phyloP scores from a whole-genome alignment of 371 early-diverging fungal species.

The Lichtheimia corymbifera region DNA sequence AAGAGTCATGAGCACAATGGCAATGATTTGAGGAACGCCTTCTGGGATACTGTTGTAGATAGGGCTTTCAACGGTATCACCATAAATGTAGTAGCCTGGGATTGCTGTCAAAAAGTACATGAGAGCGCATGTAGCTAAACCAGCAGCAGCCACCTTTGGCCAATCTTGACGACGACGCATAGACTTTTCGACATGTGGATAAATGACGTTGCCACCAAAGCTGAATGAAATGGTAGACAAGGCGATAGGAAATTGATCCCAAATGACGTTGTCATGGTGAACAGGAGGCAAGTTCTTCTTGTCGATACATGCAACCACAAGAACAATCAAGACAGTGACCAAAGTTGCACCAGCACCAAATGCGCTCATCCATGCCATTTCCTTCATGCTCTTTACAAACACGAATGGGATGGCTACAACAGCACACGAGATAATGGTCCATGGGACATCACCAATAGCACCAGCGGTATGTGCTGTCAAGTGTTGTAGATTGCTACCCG shows the following conservation, averaged over 20 bases:
- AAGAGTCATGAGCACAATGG: conserved; percentile 74
- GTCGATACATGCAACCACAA: conserved; percentile 35
- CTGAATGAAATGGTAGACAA: conserved; percentile 71
- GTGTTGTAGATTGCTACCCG: conserved; percentile 51
- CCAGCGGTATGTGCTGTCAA: conserved; percentile 31
- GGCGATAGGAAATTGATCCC: conserved; percentile 56
- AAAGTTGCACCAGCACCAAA: conserved; percentile 60
- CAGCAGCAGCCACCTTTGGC: conserved; percentile 65
- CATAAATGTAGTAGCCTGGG: conserved; percentile 83
- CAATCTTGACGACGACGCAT: conserved; percentile 79
- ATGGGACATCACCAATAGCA: conserved; percentile 37
- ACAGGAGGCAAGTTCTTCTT: conserved; percentile 17
- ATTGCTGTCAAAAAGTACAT: conserved; percentile 77
- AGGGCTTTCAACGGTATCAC: conserved; percentile 66
- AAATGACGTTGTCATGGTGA: conserved; percentile 43
- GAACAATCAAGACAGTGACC: conserved; percentile 39
- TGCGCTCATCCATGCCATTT: conserved; percentile 60
- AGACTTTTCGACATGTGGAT: conserved; percentile 80
- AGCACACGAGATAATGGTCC: conserved; percentile 69
- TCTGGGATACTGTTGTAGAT: conserved; percentile 73
- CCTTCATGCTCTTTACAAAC: conserved; percentile 59
- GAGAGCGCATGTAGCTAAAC: conserved; percentile 69
- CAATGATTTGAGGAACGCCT: conserved; percentile 60
- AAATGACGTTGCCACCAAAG: conserved; percentile 82
- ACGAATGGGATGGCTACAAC: conserved; percentile 53